A percentile compares a stretch with the other conserved stretches of the same genome.
Conservation (phyloP, 805 yeast genomes). For the Candida palmyrensis region DNA sequence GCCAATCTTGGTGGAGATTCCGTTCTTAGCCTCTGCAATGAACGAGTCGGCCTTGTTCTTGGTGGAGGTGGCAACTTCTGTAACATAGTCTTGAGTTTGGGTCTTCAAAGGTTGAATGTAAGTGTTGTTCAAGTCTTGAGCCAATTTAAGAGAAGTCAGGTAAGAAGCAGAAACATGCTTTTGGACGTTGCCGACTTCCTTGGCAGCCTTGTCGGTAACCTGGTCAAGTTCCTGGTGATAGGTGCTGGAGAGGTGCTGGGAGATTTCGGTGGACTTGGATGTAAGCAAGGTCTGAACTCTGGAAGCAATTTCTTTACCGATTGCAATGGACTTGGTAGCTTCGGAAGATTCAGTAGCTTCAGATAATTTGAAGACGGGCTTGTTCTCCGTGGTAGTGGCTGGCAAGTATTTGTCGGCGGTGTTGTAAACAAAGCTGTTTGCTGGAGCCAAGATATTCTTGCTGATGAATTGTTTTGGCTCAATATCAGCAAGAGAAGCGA, state of each 20-base stretch:
- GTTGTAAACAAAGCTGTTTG: conserved; percentile 11
- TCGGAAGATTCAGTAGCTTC: conserved; percentile 12
- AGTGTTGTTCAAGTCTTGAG: conserved; percentile 28
- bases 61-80: conserved; percentile 18
- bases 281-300: conserved; percentile 20
- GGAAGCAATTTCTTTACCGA: conserved; percentile 14
- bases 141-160: conserved; percentile 28
- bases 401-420: conserved; percentile 20
- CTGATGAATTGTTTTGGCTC: conserved; percentile 7
- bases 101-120: conserved; percentile 35
- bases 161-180: conserved; percentile 31
- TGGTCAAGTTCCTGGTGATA: conserved; percentile 29
- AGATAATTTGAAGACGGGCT: conserved; percentile 20
- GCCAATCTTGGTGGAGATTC: conserved; percentile 1
- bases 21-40: conserved; percentile 16
- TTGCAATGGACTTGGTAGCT: conserved; percentile 14
- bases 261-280: conserved; percentile 22
- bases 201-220: conserved; percentile 11
- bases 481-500: conserved; percentile 6
- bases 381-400: conserved; percentile 20
- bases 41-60: conserved; percentile 25
- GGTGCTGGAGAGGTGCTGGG: conserved; percentile 25
- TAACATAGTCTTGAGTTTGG: conserved; percentile 34
- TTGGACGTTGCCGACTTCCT: conserved; percentile 21
- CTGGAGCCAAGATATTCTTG: conserved; percentile 8